These are phyloP conservation scores for Ettlia oleoabundans DNA, from an alignment of 139 green algal species.

Conservation along the genomic window DNA sequence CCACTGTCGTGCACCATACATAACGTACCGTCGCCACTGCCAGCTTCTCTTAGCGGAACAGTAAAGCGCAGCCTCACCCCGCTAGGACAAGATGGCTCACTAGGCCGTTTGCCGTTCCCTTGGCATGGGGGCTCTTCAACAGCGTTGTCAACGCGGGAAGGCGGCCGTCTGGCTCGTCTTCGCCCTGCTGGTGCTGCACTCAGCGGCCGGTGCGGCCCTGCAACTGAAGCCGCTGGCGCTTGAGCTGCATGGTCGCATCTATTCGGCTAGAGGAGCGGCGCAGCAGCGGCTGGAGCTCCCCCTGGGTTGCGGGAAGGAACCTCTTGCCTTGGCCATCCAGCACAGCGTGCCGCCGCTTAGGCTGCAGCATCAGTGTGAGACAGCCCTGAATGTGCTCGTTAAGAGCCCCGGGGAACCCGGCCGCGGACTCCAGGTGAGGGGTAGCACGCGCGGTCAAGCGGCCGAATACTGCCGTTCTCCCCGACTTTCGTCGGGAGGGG, in stretches of 20 bases:
- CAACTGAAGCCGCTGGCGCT: conserved; percentile 3
- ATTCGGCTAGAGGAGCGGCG: background rate
- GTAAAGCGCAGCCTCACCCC: too few relatives aligned
- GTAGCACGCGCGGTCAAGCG: too few relatives aligned
- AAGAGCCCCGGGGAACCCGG: too few relatives aligned
- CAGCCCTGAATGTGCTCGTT: background rate
- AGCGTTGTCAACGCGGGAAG: background rate
- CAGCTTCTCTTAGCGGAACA: too few relatives aligned
- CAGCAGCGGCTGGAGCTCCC: background rate
- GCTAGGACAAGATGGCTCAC: too few relatives aligned
- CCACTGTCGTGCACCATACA: too few relatives aligned
- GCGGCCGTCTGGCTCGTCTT: background rate
- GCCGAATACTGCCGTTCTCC: too few relatives aligned
- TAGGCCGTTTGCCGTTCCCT: too few relatives aligned
- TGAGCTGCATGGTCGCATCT: background rate
- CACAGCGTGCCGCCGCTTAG: background rate
- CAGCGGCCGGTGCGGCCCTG: background rate
- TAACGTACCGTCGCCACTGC: too few relatives aligned
- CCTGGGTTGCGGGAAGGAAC: background rate
- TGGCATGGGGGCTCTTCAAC: background rate
- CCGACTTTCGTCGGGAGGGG: too few relatives aligned
- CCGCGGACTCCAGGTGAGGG: too few relatives aligned
- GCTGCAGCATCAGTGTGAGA: background rate
- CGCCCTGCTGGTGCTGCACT: background rate
- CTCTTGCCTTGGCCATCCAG: background rate